Base-by-base conservation (phyloP, 441 rosid species). In the Cnidoscolus chayamansa region DNA sequence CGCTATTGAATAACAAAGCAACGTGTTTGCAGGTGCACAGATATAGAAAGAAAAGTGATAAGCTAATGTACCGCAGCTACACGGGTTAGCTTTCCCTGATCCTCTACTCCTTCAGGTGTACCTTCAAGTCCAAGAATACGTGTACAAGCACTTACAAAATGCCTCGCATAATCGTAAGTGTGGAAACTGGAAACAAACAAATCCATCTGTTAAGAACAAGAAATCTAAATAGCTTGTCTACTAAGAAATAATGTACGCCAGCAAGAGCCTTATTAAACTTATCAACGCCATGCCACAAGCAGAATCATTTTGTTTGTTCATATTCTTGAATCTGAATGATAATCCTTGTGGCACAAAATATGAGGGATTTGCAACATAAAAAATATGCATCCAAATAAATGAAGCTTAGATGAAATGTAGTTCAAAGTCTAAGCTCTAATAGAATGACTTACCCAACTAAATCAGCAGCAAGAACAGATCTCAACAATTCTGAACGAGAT, bases 61-160 rank as follows among this genome's bases (percentile, higher is more conserved):
- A 80, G 76, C 69, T 50, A 62, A 78, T 67, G 65, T 85, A 90
- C 96, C 79, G 96, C 96, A 50, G 96, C 91, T 47, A 90, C 93
- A 51, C 84, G 89, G 66, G 93, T 90, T 74, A 87, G 84, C 84
- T 73, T 90, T 70, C 96, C 96, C 78, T 88, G 93, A 83, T 90
- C 89, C 77, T 90, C 96, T 32, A 90, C 96, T 76, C 96, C 96
- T 77, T 90, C 91, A 72, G 96, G 91, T 64, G 96, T 88, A 54
- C 96, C 96, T 71, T 90, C 96, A 70, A 90, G 87, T 67, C 96
- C 96, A 77, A 90, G 88, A 81, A 90, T 88, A 75, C 96, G 96
- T 76, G 93, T 88, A 72, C 96, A 90, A 32, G 96, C 96, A 72
- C 96, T 90, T 49, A 87, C 96, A 84, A 90, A 90, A 76, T 90